Base-by-base conservation (phyloP, 169 alveolate species). In the Plasmodium relictum region DNA sequence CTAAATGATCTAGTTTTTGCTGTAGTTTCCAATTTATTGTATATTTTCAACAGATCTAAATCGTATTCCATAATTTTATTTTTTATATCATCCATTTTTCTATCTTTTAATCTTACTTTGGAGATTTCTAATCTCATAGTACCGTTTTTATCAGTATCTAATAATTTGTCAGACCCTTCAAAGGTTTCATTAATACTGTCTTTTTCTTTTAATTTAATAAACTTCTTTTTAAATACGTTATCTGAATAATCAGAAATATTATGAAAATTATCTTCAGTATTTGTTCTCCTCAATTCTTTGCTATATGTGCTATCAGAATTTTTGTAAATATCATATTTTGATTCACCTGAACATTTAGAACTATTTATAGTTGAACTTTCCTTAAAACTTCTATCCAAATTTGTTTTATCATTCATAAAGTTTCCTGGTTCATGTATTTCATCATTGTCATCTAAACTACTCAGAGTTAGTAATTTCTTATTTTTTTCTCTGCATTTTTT, bases 401-500 rank as follows among this genome's bases (percentile, higher is more conserved):
- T 26, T 65, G 48, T 58, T 48, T 78, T 78, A 37, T 42, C 89
- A 63, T 78, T 76, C 41, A 58, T 22, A 58, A 78, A 26, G 2
- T n/a, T 78, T 52, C 66, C 76, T 12, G 80, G 16, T 18, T 18
- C 9, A 24, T 61, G 26, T 18, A n/a, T n/a, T n/a, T 18, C 74
- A 45, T 78, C 78, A 69, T 62, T 68, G 20, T 31, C 18, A n/a
- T 78, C 89, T 66, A 78, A 52, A 24, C 89, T 78, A 7, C 70
- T 78, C 61, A 78, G 16, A 44, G 71, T 63, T 37, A 78, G 68
- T 52, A 78, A 42, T 65, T 78, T 78, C 58, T 78, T 62, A 56
- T 78, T 78, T 65, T 78, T 62, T 48, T 78, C 89, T 22, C 80
- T 78, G 39, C 89, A 78, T 78, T 63, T 78, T 31, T 52, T 78